Base-by-base conservation (phyloP, 768 basidiomycete genomes). In the Trametes elegans region DNA sequence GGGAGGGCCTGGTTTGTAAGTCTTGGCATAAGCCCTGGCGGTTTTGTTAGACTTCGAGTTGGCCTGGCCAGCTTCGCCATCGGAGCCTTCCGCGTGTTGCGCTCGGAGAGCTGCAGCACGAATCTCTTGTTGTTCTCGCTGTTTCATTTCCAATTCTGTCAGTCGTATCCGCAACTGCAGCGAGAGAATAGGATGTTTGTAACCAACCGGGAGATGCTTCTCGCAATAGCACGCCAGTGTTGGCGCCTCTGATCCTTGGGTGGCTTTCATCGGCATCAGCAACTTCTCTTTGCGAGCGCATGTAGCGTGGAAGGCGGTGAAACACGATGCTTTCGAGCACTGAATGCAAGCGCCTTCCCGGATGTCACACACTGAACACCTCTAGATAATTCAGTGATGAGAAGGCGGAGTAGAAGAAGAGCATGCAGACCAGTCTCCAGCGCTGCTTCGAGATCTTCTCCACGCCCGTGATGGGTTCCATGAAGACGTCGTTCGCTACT, bases 381-480 rank as follows among this genome's bases (percentile, higher is more conserved):
- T 88, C 78, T 74, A 42, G 3, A 24, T 3, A 45, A 9, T 27
- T 49, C 16, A 55, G 32, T 1, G 46, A 19, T 16, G 45, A 49
- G 5, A 5, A 9, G 8, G 8, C 35, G 5, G n/a, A 3, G 10
- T 18, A 9, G 18, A 31, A 14, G 28, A 4, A n/a, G 26, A n/a
- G 5, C 0, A 13, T 23, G 58, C 92, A 64, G 53, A 97, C 95
- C 64, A 99, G 78, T 70, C 88, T 97, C 96, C 95, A 98, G 8
- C 96, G 79, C 63, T 84, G 85, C 67, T 94, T 98, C 1, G 88
- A 84, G 41, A 99, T 89, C 58, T 76, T 82, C 46, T 98, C 92
- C 0, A 93, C 79, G 4, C 91, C 92, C 2, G 92, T 90, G 26
- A 99, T 85, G 10, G 97, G 97, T 65, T 99, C 97, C 97, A 98